Conservation (phyloP, 2,329 filamentous ascomycete genomes). For the Chrysosporium keratinophilum region DNA sequence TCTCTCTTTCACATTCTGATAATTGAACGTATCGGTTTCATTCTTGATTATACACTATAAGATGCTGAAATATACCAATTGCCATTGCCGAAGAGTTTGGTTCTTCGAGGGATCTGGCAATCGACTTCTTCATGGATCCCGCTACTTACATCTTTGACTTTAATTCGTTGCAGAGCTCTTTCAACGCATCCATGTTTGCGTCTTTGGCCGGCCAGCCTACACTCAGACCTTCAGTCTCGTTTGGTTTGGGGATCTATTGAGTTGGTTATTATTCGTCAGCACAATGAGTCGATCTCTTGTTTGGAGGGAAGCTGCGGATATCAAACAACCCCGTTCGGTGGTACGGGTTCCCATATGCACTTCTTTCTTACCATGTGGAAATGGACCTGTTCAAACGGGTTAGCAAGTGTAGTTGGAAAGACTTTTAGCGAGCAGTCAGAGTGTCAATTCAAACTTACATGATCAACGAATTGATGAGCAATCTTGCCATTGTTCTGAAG, state of each 20-base stretch:
- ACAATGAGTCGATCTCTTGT: neutral
- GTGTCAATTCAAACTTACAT: constrained; percentile 52
- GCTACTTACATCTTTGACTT: constrained; percentile 68
- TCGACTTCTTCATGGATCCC: neutral
- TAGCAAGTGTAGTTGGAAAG: constrained; percentile 2
- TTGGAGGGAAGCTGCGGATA: neutral
- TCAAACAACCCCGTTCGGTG: neutral
- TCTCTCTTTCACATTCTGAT: too few species aligned
- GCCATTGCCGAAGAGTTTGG: too few species aligned
- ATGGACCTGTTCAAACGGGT: constrained; percentile 53
- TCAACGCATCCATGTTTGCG: constrained; percentile 71
- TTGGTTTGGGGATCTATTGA: constrained; percentile 85
- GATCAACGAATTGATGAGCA: constrained; percentile 85
- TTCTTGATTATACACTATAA: too few species aligned
- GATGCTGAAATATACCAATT: too few species aligned
- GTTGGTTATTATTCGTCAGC: too few species aligned
- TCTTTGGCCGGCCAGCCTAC: constrained; percentile 68
- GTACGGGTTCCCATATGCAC: neutral
- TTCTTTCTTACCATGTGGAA: constrained; percentile 67
- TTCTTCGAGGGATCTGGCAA: too few species aligned
- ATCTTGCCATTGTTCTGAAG: constrained; percentile 90
- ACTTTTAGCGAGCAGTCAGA: too few species aligned
- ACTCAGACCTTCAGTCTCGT: constrained; percentile 64
- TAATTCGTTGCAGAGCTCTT: constrained; percentile 68
- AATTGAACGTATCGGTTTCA: too few species aligned